A percentile compares a stretch with the other conserved stretches of the same genome.
These are phyloP conservation scores for Vittaforma corneae DNA, from an alignment of 371 early-diverging fungal genomes.

Conservation along the genomic window DNA sequence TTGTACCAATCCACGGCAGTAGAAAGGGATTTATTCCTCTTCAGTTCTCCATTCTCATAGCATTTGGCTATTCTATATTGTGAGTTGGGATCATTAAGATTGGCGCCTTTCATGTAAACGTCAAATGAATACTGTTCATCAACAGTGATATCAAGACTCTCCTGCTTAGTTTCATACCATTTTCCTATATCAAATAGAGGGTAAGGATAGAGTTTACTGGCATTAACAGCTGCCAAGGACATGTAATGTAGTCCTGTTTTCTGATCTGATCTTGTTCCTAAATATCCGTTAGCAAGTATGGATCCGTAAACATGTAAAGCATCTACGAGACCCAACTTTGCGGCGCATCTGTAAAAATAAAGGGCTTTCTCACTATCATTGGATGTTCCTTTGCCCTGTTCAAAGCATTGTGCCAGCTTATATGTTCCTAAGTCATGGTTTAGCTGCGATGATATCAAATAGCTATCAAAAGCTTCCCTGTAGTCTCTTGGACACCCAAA, in stretches of 20 bases:
- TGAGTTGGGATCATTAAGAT: conserved; percentile 54
- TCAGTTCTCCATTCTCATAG: conserved; percentile 53
- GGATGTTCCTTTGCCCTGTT: conserved; percentile 49
- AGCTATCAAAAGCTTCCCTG: conserved; percentile 53
- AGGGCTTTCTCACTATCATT: conserved; percentile 44
- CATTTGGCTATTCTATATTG: conserved; percentile 45
- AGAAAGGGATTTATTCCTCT: conserved; percentile 18
- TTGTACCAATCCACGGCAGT: conserved; percentile 47
- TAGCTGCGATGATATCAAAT: conserved; percentile 49
- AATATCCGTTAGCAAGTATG: conserved; percentile 50
- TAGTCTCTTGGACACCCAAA: conserved; percentile 28
- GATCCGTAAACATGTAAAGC: conserved; percentile 58
- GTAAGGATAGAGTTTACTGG: conserved; percentile 53
- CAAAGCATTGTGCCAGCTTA: conserved; percentile 56
- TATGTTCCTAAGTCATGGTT: conserved; percentile 52
- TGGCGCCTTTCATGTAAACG: conserved; percentile 50
- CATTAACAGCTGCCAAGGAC: conserved; percentile 51
- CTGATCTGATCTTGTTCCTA: conserved; percentile 38
- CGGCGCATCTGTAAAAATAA: conserved; percentile 57
- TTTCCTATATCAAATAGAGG: conserved; percentile 56
- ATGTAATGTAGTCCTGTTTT: conserved; percentile 56
- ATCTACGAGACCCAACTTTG: conserved; percentile 56
- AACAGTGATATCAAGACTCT: conserved; percentile 23
- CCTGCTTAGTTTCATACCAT: conserved; percentile 47
- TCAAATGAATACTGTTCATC: conserved; percentile 54